phyloP scores from a whole-genome alignment of 192 early-diverging fungal genomes.

The Chytriomyces sp. region DNA sequence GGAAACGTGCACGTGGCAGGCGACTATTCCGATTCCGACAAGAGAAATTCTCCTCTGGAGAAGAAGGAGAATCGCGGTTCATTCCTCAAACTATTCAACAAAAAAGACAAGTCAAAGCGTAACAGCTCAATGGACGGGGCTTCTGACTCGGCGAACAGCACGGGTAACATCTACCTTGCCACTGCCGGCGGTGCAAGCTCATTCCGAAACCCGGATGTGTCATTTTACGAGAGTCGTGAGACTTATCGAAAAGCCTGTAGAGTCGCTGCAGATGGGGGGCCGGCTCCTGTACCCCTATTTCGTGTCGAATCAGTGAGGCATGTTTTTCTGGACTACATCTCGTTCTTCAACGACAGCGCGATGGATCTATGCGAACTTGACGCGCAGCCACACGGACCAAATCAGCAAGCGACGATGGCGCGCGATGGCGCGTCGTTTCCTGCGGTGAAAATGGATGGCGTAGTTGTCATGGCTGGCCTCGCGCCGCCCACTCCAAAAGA shows the following conservation, averaged over 20 bases:
- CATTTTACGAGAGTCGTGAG: conserved; percentile 10
- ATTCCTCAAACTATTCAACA: conserved; percentile 18
- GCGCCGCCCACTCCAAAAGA: background rate
- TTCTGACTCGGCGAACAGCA: background rate
- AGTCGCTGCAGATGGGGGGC: background rate
- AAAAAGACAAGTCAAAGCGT: conserved; percentile 6
- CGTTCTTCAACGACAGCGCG: background rate
- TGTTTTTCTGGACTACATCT: conserved; percentile 10
- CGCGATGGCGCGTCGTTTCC: conserved; percentile 11
- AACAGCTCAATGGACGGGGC: background rate
- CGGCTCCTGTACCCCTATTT: background rate
- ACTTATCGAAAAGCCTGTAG: background rate
- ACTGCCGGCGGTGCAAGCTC: conserved; percentile 10
- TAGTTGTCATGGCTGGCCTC: background rate
- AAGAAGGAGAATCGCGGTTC: background rate
- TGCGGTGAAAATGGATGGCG: conserved; percentile 3
- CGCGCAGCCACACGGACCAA: too few relatives aligned
- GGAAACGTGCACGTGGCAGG: conserved; percentile 16
- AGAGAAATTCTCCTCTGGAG: background rate
- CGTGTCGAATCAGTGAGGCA: conserved; percentile 12
- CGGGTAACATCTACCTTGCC: conserved; percentile 1
- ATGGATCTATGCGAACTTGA: conserved; percentile 12
- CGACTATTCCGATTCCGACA: background rate
- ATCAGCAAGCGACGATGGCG: background rate
- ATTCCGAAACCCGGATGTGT: conserved; percentile 2